These are phyloP conservation scores for Wickerhamomyces queroliae DNA, from an alignment of 805 yeast species.

Conservation along the genomic window DNA sequence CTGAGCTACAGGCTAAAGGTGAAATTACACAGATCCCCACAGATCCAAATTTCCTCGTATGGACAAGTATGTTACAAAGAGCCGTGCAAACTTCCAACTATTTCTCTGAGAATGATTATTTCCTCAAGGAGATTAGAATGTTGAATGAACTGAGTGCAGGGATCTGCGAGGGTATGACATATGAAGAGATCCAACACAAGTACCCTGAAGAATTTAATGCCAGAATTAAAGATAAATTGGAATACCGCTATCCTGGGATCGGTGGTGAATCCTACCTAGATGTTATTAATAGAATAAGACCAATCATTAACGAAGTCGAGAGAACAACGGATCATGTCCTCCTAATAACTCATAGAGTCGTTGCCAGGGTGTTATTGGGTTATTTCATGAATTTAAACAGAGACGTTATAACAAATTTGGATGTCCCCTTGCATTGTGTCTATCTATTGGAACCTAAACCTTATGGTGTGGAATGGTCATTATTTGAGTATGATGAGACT, in stretches of 20 bases:
- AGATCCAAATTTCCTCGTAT: slow-evolving; percentile 80
- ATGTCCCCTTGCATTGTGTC: slow-evolving; percentile 88
- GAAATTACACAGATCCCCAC: slow-evolving; percentile 35
- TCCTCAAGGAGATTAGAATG: slow-evolving; percentile 86
- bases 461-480: slow-evolving; percentile 89
- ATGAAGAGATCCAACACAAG: slow-evolving; percentile 68
- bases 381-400: slow-evolving; percentile 81
- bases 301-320: slow-evolving; percentile 89
- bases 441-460: slow-evolving; percentile 91
- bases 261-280: slow-evolving; percentile 96
- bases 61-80: slow-evolving; percentile 86
- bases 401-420: slow-evolving; percentile 80
- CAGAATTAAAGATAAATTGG: slow-evolving; percentile 69
- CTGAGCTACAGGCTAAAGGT: slow-evolving; percentile 27
- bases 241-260: slow-evolving; percentile 92
- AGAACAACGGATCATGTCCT: slow-evolving; percentile 83
- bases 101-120: slow-evolving; percentile 70
- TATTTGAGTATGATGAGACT: slow-evolving; percentile 80
- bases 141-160: slow-evolving; percentile 94
- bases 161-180: slow-evolving; percentile 86
- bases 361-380: slow-evolving; percentile 79
- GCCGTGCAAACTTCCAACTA: slow-evolving; percentile 71
- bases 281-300: slow-evolving; percentile 84
- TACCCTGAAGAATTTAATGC: slow-evolving; percentile 77
- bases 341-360: slow-evolving; percentile 85